Percentiles rank a stretch among this genome's conserved stretches.
Conservation (phyloP, 2,329 filamentous ascomycete species). For the Fusarium buxicola region DNA sequence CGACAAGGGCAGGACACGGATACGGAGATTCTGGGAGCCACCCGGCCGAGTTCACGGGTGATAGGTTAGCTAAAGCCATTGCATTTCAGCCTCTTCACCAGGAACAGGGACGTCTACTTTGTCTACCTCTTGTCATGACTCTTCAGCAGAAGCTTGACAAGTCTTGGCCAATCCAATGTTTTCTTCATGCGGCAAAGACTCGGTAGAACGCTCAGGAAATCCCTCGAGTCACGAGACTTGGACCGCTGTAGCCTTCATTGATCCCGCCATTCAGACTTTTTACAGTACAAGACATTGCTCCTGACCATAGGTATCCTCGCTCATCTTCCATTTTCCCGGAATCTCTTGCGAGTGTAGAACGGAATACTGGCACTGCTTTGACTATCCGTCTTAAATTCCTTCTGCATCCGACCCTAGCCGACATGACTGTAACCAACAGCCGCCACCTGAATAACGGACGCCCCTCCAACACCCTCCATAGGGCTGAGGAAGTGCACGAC, state of each 20-base stretch:
- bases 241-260: constrained; percentile 20
- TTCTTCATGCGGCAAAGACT: constrained; percentile 42
- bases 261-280: constrained; percentile 37
- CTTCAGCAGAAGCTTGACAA: too few species aligned
- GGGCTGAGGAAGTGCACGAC: constrained; percentile 50
- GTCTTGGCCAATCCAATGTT: too few species aligned
- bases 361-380: not conserved
- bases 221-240: constrained; percentile 45
- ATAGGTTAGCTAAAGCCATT: not conserved
- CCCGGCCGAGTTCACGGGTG: constrained; percentile 22
- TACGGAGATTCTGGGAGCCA: constrained; percentile 7
- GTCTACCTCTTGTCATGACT: not conserved
- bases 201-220: constrained; percentile 41
- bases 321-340: constrained; percentile 4
- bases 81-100: not conserved
- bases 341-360: not conserved
- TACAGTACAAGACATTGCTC: constrained; percentile 3
- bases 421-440: constrained; percentile 45
- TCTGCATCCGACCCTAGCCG: constrained; percentile 22
- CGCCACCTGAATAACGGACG: constrained; percentile 30
- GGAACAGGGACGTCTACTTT: not conserved
- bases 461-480: constrained; percentile 43
- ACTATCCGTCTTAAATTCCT: not conserved
- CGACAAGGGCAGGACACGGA: constrained; percentile 15
- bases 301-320: not conserved